These are phyloP conservation scores for Gleditsia sinensis DNA, from an alignment of 306 rosid genomes.

Conservation along the genomic window DNA sequence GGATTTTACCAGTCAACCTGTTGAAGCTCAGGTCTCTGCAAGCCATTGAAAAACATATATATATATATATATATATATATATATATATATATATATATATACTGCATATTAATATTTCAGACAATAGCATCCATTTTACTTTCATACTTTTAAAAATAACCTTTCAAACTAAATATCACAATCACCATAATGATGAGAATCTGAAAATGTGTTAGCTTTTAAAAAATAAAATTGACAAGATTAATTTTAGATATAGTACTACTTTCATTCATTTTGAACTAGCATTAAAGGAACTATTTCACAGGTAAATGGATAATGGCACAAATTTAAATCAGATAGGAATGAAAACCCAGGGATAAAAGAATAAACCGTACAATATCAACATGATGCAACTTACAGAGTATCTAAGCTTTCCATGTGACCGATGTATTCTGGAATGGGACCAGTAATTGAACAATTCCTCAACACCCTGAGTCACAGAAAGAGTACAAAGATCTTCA, in stretches of 20 bases:
- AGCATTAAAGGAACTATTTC: too few relatives aligned
- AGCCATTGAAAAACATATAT: slow-evolving; percentile 4
- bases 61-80: too few relatives aligned
- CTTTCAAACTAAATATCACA: too few relatives aligned
- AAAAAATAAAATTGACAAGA: too few relatives aligned
- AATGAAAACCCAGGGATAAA: neutral
- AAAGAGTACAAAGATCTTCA: slow-evolving; percentile 10
- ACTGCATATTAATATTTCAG: neutral
- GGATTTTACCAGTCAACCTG: slow-evolving; percentile 65
- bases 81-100: too few relatives aligned
- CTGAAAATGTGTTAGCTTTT: too few relatives aligned
- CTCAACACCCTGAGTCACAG: slow-evolving; percentile 62
- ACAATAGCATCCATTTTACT: too few relatives aligned
- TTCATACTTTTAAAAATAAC: too few relatives aligned
- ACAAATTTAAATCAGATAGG: neutral
- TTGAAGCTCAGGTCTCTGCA: slow-evolving; percentile 88
- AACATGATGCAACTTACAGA: slow-evolving; percentile 54
- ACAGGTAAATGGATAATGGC: neutral
- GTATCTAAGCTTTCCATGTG: slow-evolving; percentile 11
- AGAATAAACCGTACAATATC: too few relatives aligned
- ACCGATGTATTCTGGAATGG: slow-evolving; percentile 50
- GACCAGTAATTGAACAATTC: slow-evolving; percentile 66
- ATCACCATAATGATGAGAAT: too few relatives aligned
- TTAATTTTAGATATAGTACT: too few relatives aligned
- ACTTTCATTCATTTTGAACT: too few relatives aligned